phyloP scores from a whole-genome alignment of 1,139 yeast genomes.

The Diutina scorzettiae region DNA sequence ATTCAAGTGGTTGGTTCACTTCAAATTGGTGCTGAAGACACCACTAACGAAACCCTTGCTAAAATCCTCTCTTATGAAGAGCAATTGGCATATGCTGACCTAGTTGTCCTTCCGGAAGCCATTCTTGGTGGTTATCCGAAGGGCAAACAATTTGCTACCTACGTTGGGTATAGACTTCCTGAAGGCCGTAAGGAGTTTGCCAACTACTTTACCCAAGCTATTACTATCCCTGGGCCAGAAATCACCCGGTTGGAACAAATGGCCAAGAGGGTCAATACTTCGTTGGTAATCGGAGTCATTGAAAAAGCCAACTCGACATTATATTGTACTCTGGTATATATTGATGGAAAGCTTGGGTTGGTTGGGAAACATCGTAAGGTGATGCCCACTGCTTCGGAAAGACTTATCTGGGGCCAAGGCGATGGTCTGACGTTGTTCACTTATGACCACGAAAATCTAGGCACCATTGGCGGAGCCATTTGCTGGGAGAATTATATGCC shows the following conservation, averaged over 20 bases:
- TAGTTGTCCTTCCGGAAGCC: constrained; percentile 29
- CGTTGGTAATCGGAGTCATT: constrained; percentile 19
- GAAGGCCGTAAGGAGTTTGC: constrained; percentile 24
- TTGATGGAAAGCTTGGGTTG: constrained; percentile 20
- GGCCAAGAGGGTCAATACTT: constrained; percentile 15
- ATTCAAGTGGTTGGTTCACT: constrained; percentile 22
- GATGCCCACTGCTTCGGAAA: constrained; percentile 27
- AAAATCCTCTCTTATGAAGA: constrained; percentile 23
- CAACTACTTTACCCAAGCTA: constrained; percentile 17
- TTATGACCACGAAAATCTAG: constrained; percentile 15
- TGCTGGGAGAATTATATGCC: constrained; percentile 32
- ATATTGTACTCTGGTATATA: constrained; percentile 22
- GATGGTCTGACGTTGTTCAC: constrained; percentile 28
- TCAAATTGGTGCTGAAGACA: constrained; percentile 22
- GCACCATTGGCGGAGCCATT: constrained; percentile 27
- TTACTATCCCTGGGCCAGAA: constrained; percentile 20
- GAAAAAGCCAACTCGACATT: constrained; percentile 23
- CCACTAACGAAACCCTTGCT: constrained; percentile 19
- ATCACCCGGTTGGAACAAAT: constrained; percentile 14
- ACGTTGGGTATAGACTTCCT: constrained; percentile 24
- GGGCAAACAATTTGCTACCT: constrained; percentile 25
- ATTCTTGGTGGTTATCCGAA: constrained; percentile 30
- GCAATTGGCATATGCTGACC: constrained; percentile 17
- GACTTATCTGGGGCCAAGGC: constrained; percentile 29
- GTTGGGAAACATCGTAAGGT: constrained; percentile 28